Conservation (phyloP, 345 rosid genomes). For the Gynandropsis gynandra region DNA sequence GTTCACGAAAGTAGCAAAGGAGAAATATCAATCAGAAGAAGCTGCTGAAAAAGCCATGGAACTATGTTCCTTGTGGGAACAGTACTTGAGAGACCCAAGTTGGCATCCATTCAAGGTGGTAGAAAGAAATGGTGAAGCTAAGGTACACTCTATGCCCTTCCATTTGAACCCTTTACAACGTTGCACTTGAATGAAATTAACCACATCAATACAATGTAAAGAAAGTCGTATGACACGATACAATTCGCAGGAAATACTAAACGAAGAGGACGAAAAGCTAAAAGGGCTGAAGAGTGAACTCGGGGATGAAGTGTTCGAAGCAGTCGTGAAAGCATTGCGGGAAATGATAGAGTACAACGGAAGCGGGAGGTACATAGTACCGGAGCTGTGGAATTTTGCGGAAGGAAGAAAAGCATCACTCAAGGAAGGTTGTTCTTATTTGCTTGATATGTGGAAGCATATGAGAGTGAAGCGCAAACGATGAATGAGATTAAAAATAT, state of each 20-base stretch:
- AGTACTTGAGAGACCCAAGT: conserved; percentile 24
- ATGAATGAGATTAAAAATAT: no score
- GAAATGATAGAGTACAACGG: conserved; percentile 51
- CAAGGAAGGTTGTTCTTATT: conserved; percentile 35
- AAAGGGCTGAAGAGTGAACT: conserved; percentile 33
- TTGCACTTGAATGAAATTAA: neutral
- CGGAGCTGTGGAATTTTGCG: conserved; percentile 52
- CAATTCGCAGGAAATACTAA: conserved; percentile 36
- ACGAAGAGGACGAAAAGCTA: conserved; percentile 48
- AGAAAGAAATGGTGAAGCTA: neutral
- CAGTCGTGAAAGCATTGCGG: conserved; percentile 36
- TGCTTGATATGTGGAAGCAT: conserved; percentile 16
- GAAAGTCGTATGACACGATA: neutral
- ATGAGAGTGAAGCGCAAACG: conserved; percentile 3
- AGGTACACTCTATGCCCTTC: conserved; percentile 13
- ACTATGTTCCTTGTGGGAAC: conserved; percentile 27
- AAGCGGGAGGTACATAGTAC: conserved; percentile 44
- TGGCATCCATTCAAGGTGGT: conserved; percentile 29
- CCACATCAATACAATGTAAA: neutral
- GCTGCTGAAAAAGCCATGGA: conserved; percentile 8
- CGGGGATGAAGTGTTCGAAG: conserved; percentile 41
- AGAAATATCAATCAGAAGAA: conserved; percentile 21
- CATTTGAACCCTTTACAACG: neutral
- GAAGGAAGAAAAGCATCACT: conserved; percentile 42
- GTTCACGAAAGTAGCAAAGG: conserved; percentile 20